These are phyloP conservation scores for Podospora pseudoanserina DNA, from an alignment of 495 filamentous ascomycete species.

Conservation along the genomic window DNA sequence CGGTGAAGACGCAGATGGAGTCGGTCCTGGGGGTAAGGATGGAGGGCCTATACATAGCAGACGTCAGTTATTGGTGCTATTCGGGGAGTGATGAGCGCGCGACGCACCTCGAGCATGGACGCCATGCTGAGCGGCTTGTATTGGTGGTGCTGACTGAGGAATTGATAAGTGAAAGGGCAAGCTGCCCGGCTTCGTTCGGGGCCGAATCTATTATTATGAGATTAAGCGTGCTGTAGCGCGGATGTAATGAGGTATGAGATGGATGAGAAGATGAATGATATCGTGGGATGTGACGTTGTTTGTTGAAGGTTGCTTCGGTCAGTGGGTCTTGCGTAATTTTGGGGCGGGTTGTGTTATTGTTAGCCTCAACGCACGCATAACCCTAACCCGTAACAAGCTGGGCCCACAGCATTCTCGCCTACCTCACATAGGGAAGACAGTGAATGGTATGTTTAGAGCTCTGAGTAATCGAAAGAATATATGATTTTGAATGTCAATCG, in stretches of 20 bases:
- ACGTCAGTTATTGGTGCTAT: conserved; percentile 6
- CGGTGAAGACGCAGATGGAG: conserved; percentile 72
- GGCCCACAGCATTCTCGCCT: background rate
- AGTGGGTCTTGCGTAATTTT: conserved; percentile 21
- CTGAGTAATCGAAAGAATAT: background rate
- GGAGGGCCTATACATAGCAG: conserved; percentile 30
- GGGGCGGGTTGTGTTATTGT: background rate
- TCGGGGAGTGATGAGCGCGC: conserved; percentile 1
- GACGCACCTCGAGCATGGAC: conserved; percentile 23
- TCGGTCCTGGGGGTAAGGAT: conserved; percentile 52
- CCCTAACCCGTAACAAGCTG: background rate
- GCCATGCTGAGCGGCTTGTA: conserved; percentile 19
- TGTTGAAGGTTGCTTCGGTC: background rate
- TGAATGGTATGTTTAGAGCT: background rate
- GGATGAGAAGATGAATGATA: background rate
- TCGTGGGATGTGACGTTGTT: background rate
- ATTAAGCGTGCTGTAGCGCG: background rate
- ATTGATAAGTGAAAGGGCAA: conserved; percentile 10
- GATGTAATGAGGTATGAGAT: background rate
- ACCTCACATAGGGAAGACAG: background rate
- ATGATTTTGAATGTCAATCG: background rate
- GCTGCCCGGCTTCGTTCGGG: background rate
- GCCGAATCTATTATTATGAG: background rate
- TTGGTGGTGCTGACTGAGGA: conserved; percentile 8
- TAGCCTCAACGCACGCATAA: background rate